Percentiles rank a stretch among this genome's conserved stretches.
phyloP scores from a whole-genome alignment of 2,329 filamentous ascomycete species.

The Cladosporium sp. region DNA sequence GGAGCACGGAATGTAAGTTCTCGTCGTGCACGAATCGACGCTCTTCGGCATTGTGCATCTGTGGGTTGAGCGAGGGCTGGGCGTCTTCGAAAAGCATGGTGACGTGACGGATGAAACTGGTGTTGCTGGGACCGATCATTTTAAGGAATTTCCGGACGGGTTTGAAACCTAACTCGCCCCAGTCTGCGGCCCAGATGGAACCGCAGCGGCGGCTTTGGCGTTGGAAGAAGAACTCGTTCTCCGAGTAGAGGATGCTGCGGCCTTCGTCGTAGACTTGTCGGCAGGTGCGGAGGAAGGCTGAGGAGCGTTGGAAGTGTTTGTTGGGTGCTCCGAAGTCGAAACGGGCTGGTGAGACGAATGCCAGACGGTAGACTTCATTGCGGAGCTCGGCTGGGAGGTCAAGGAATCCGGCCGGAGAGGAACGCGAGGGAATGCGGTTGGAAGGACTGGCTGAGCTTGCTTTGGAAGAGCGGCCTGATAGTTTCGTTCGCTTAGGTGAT shows the following conservation, averaged over 20 bases:
- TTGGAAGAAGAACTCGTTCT: slow-evolving; percentile 46
- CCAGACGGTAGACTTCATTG: slow-evolving; percentile 43
- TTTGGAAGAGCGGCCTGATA: background rate
- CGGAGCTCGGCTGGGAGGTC: slow-evolving; percentile 42
- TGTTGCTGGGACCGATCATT: slow-evolving; percentile 45
- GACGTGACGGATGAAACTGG: slow-evolving; percentile 43
- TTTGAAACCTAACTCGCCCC: slow-evolving; percentile 46
- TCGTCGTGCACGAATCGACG: slow-evolving; percentile 48
- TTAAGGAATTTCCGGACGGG: slow-evolving; percentile 42
- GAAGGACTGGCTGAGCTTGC: background rate
- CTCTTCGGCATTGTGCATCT: slow-evolving; percentile 36
- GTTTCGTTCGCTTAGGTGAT: slow-evolving; percentile 4
- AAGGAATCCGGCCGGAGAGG: slow-evolving; percentile 27
- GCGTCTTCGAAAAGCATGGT: slow-evolving; percentile 45
- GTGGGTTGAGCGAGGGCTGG: slow-evolving; percentile 36
- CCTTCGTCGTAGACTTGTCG: slow-evolving; percentile 42
- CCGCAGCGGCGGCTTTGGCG: slow-evolving; percentile 32
- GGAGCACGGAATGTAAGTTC: slow-evolving; percentile 42
- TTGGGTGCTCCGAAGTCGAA: slow-evolving; percentile 35
- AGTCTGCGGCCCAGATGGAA: slow-evolving; percentile 39
- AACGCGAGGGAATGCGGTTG: background rate
- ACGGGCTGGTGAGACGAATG: slow-evolving; percentile 34
- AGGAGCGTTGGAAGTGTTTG: slow-evolving; percentile 37
- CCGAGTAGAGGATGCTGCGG: slow-evolving; percentile 46
- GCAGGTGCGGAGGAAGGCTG: slow-evolving; percentile 45